Evolutionary conservation across 2,329 filamentous ascomycete genomes (phyloP).

Genomic region (Trichoderma atroviride): DNA sequence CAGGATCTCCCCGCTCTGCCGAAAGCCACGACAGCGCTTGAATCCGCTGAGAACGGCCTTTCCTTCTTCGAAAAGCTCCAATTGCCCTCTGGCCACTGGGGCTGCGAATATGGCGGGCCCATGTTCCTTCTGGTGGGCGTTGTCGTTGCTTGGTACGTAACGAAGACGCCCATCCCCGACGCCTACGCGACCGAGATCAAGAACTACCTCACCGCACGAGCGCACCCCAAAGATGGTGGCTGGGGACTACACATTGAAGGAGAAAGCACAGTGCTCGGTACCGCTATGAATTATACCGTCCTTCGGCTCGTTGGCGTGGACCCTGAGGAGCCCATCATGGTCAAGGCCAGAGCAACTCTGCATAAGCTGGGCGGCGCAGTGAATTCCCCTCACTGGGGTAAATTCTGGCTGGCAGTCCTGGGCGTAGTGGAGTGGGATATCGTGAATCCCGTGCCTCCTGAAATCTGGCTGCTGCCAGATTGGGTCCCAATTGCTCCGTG

Average conservation of each 20-base stretch:
- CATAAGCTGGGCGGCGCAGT: conserved; percentile 85
- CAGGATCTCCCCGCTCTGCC: conserved; percentile 76
- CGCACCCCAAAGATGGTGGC: conserved; percentile 85
- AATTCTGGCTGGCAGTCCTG: conserved; percentile 88
- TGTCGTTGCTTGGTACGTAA: conserved; percentile 85
- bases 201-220: conserved; percentile 85
- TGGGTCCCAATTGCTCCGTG: conserved; percentile 89
- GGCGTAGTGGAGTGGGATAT: conserved; percentile 87
- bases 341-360: conserved; percentile 78
- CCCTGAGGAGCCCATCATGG: conserved; percentile 80
- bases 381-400: conserved; percentile 90
- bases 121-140: conserved; percentile 92
- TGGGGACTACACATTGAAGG: conserved; percentile 97
- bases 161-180: conserved; percentile 80
- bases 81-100: conserved; percentile 89
- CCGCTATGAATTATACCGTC: conserved; percentile 80
- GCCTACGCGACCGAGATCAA: conserved; percentile 85
- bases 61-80: conserved; percentile 89
- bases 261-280: conserved; percentile 90
- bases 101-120: conserved; percentile 94
- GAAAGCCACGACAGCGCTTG: conserved; percentile 69
- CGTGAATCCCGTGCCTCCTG: conserved; percentile 91
- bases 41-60: conserved; percentile 80
- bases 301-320: conserved; percentile 81
- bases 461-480: conserved; percentile 90